Percentiles rank a stretch among this genome's conserved stretches.
Evolutionary conservation across 1,139 yeast species (phyloP).

Genomic region (Debaryomyces sp.): DNA sequence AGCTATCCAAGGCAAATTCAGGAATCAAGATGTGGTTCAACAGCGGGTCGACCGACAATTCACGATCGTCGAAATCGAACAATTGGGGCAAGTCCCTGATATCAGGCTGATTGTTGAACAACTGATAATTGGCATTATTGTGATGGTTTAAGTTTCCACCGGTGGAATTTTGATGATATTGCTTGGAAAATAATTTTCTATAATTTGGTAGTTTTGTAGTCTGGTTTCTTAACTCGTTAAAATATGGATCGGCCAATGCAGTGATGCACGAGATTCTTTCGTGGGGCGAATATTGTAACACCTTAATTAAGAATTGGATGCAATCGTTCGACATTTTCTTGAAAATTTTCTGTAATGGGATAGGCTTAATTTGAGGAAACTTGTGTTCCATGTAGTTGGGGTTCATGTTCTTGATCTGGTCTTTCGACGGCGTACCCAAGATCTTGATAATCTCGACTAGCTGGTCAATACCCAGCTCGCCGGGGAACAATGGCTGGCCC

Average conservation of each 20-base stretch:
- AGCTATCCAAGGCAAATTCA: slow-evolving; percentile 35
- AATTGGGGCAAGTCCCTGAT: slow-evolving; percentile 46
- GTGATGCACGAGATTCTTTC: slow-evolving; percentile 70
- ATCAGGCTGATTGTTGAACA: slow-evolving; percentile 45
- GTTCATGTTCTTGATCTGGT: slow-evolving; percentile 92
- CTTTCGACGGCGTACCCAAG: slow-evolving; percentile 92
- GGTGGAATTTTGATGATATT: slow-evolving; percentile 25
- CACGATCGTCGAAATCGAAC: slow-evolving; percentile 54
- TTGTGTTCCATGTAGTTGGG: slow-evolving; percentile 97
- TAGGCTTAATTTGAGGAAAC: slow-evolving; percentile 94
- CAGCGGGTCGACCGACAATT: slow-evolving; percentile 42
- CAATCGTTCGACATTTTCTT: slow-evolving; percentile 65
- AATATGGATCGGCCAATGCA: slow-evolving; percentile 70
- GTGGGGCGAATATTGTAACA: slow-evolving; percentile 77
- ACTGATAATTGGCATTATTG: slow-evolving; percentile 39
- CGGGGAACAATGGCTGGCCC: slow-evolving; percentile 97
- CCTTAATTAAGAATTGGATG: slow-evolving; percentile 58
- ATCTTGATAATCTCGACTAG: slow-evolving; percentile 95
- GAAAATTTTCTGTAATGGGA: slow-evolving; percentile 84
- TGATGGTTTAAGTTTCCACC: slow-evolving; percentile 14
- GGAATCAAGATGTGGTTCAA: slow-evolving; percentile 43
- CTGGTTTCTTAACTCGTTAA: slow-evolving; percentile 69
- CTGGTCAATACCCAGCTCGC: slow-evolving; percentile 97
- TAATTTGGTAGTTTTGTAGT: slow-evolving; percentile 57
- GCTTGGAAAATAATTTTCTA: slow-evolving; percentile 49